These are phyloP conservation scores for Alternaria dauci DNA, from an alignment of 2,329 filamentous ascomycete species.

Conservation along the genomic window DNA sequence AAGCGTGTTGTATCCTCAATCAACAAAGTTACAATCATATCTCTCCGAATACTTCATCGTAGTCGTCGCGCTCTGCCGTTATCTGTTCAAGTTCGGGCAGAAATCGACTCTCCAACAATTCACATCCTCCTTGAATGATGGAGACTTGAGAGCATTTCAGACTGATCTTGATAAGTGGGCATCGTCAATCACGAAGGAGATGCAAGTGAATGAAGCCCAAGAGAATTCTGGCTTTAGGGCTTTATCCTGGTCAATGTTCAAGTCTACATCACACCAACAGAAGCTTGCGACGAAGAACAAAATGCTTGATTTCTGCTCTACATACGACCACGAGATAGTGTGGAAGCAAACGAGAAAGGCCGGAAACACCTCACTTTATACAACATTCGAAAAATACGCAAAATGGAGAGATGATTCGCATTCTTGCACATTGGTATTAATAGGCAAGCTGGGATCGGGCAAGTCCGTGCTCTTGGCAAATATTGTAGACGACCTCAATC, in stretches of 20 bases:
- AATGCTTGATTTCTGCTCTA: slow-evolving; percentile 54
- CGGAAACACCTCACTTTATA: slow-evolving; percentile 48
- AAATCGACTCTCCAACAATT: slow-evolving; percentile 48
- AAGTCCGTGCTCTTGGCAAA: slow-evolving; percentile 59
- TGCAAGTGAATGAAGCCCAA: slow-evolving; percentile 34
- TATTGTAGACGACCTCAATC: slow-evolving; percentile 46
- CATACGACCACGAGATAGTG: slow-evolving; percentile 50
- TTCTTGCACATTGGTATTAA: slow-evolving; percentile 47
- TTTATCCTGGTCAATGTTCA: slow-evolving; percentile 24
- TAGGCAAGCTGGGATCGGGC: slow-evolving; percentile 55
- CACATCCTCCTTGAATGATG: slow-evolving; percentile 41
- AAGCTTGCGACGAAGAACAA: slow-evolving; percentile 30
- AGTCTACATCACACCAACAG: slow-evolving; percentile 24
- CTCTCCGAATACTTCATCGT: slow-evolving; percentile 55
- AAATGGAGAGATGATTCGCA: slow-evolving; percentile 36
- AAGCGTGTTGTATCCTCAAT: slow-evolving; percentile 52
- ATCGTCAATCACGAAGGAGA: slow-evolving; percentile 50
- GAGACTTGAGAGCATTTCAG: slow-evolving; percentile 45
- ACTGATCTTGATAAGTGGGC: slow-evolving; percentile 49
- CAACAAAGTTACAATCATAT: slow-evolving; percentile 45
- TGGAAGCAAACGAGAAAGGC: slow-evolving; percentile 56
- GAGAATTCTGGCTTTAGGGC: slow-evolving; percentile 38
- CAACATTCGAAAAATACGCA: slow-evolving; percentile 29
- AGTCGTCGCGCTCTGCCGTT: slow-evolving; percentile 52
- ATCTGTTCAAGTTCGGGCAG: slow-evolving; percentile 44